Evolutionary conservation across 2,329 filamentous ascomycete genomes (phyloP), one percentile per base, ranked within the genome.

Genomic region (Nigrospora osmanthi): DNA sequence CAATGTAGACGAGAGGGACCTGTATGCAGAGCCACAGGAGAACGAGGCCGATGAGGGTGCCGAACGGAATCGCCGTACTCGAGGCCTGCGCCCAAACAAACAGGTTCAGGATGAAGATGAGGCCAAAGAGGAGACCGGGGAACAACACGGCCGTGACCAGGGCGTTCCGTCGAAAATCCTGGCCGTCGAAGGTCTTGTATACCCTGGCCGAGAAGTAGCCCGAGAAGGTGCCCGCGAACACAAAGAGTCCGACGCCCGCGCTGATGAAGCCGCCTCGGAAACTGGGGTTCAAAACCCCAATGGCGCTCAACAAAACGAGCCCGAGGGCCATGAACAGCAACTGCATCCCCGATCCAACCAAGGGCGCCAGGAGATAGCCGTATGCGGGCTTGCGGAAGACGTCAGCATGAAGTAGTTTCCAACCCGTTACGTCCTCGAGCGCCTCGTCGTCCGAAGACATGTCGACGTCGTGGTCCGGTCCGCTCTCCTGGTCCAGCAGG

Each of bases 41-140:
- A 16, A 88, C 64, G 3, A 95, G 78, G 9, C 72, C 84, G 31
- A 93, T 59, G 3, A 95, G 72, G 0, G 87, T 93, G 32, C 83
- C 78, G 54, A 95, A 90, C 0, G 89, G 89, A 32, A 95, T 83
- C 1, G 89, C 89, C 1, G 88, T 94, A 62, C 85, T 90, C 11
- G 87, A 93, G 0, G 88, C 87, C 64, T 94, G 87, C 1, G 87
- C 83, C 89, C 89, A 95, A 47, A 93, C 87, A 59, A 94, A 94
- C 11, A 94, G 72, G 61, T 95, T 94, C 47, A 94, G 74, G 41
- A 91, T 75, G 65, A 94, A 89, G 33, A 90, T 69, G 30, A 86
- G 73, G 10, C 75, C 71, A 58, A 94, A 94, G 1, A 87, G 68
- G 6, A 93, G 72, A 1, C 88, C 88, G 0, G 89, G 89, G 59